Evolutionary conservation across 208 protist genomes (phyloP).

Genomic region (Leishmania turanica): DNA sequence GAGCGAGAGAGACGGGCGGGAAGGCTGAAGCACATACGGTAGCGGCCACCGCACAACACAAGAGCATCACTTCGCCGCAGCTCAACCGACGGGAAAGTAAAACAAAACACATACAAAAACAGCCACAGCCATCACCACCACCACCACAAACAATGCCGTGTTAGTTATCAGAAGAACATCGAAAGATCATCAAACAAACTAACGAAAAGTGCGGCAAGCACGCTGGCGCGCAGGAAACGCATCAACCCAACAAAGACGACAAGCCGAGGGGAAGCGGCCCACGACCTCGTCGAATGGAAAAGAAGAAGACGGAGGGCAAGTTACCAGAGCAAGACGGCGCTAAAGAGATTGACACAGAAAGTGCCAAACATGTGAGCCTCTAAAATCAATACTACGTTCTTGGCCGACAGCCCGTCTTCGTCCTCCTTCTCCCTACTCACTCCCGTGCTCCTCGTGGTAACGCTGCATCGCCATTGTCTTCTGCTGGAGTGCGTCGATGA

Average conservation of each 20-base stretch:
- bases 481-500: slow-evolving; percentile 71
- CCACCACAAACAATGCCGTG: background rate
- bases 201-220: background rate
- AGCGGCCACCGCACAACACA: background rate
- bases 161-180: background rate
- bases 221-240: background rate
- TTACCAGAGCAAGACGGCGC: background rate
- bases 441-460: slow-evolving; percentile 25
- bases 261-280: background rate
- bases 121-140: background rate
- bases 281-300: background rate
- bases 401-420: background rate
- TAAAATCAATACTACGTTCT: background rate
- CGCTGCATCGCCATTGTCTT: slow-evolving; percentile 65
- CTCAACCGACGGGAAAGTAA: too few relatives aligned
- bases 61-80: background rate
- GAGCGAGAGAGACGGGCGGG: background rate
- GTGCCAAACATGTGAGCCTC: background rate
- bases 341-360: background rate
- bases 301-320: background rate
- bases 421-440: slow-evolving; percentile 15
- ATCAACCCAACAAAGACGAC: background rate
- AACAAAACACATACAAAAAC: background rate
- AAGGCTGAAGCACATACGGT: background rate
- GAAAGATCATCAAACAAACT: background rate